Base-by-base conservation (phyloP, 2,329 filamentous ascomycete species). In the Stromatinia cepivora region DNA sequence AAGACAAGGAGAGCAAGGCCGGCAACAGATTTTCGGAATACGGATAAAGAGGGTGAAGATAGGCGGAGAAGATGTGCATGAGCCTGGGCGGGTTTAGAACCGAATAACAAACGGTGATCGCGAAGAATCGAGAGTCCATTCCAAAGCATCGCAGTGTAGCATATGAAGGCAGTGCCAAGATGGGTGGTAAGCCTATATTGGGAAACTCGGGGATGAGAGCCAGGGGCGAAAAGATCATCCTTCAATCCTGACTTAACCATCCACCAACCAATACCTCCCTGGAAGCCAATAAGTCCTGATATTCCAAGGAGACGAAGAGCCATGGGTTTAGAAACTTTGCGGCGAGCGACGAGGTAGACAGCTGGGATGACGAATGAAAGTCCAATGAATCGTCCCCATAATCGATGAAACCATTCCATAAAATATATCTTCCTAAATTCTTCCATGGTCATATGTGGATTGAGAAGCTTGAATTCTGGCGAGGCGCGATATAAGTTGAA, bases 381-480 rank as follows among this genome's bases (percentile, higher is more conserved):
- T 70, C 95, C 95, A 70, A 99, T 92, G 75, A 97, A 85, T 73
- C 95, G 90, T 58, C 95, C 95, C 94, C 95, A 98, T 68, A 97
- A 85, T 42, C 95, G 88, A 81, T 99, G 95, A 56, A 90, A 89
- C 95, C 95, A 99, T 84, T 99, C 95, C 95, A 98, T 98, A 80
- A 91, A 99, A 86, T 98, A 99, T 74, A 99, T 99, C 79, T 95
- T 91, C 81, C 98, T 97, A 84, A 98, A 99, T 79, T 99, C 95
- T 70, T 89, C 86, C 69, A 99, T 84, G 45, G 87, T 90, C 95
- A 99, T 99, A 79, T 92, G 88, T 45, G 94, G 91, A 82, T 99
- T 99, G 75, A 99, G 86, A 72, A 93, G 87, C 78, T 92, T 88
- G 82, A 94, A 99, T 81, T 99, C 95, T 72, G 95, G 95, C 28